Evolutionary conservation across 2,329 filamentous ascomycete species (phyloP).

Genomic region (Beauveria rudraprayagi): DNA sequence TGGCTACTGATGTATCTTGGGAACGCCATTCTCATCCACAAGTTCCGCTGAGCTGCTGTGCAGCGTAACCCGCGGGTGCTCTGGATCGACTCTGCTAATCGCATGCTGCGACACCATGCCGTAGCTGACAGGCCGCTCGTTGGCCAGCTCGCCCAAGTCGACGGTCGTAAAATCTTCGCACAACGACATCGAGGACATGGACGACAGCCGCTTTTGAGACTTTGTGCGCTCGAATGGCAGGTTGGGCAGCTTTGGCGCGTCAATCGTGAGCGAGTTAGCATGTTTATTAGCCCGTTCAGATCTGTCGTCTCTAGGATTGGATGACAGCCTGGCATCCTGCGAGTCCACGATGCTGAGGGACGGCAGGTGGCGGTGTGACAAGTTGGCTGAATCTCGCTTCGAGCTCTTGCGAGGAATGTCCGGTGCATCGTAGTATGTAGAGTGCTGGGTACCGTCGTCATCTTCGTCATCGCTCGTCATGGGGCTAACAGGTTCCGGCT

Average conservation of each 20-base stretch:
- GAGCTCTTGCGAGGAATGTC: slow-evolving; percentile 67
- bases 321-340: slow-evolving; percentile 10
- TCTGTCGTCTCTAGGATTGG: not conserved
- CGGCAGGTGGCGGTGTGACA: slow-evolving; percentile 25
- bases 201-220: slow-evolving; percentile 44
- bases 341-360: slow-evolving; percentile 27
- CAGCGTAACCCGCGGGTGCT: slow-evolving; percentile 34
- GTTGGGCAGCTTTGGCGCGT: slow-evolving; percentile 25
- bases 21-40: slow-evolving; percentile 32
- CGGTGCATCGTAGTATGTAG: slow-evolving; percentile 32
- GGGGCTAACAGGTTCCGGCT: slow-evolving; percentile 26
- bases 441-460: slow-evolving; percentile 28
- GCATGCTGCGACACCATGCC: slow-evolving; percentile 51
- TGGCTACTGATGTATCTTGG: not conserved
- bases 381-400: slow-evolving; percentile 42
- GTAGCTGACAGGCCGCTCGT: slow-evolving; percentile 45
- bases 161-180: slow-evolving; percentile 38
- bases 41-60: slow-evolving; percentile 50
- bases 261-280: slow-evolving; percentile 15
- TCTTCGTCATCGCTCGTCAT: slow-evolving; percentile 28
- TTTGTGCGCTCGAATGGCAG: slow-evolving; percentile 51
- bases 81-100: slow-evolving; percentile 46
- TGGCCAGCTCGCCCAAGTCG: slow-evolving; percentile 27
- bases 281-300: slow-evolving; percentile 10
- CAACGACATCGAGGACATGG: slow-evolving; percentile 41